Base-by-base conservation (phyloP, 768 basidiomycete species). In the Serendipita sp. region DNA sequence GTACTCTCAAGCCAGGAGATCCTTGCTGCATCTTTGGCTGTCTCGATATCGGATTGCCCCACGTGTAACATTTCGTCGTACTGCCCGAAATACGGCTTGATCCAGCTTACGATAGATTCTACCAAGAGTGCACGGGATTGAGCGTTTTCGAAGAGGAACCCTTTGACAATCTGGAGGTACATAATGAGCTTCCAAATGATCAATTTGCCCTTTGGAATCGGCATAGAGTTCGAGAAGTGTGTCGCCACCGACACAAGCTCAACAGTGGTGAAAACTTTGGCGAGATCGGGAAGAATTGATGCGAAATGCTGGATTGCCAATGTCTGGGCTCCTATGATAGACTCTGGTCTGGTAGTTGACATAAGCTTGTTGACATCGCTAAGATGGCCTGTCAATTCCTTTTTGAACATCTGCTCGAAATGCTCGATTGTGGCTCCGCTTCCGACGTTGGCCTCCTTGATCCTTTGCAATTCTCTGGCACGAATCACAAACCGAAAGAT, bases 241-340 rank as follows among this genome's bases (percentile, higher is more conserved):
- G 91, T 91, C 10, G 85, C 85, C 66, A 94, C 82, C 11, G 88
- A 83, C 29, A 94, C 90, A 8, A 96, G 83, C 71, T 97, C 93
- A 6, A 88, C 81, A 3, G 81, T 84, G 15, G 81, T 74, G 71
- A 91, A 93, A 18, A 93, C 84, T 69, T 88, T 85, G 37, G 84
- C 78, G 18, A 97, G 78, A 71, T 92, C 89, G 3, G 94, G 92
- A 8, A 98, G 78, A 66, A 95, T 88, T 27, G 90, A 87, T 2
- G 91, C 87, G 72, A 96, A 97, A 74, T 93, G 88, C 71, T 94
- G 91, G 11, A 96, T 77, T 3, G 92, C 92, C 66, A 95, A 86
- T 1, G 91, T 92, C 71, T 98, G 95, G 1, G 95, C 95, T 62
- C 95, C 95, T 58, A 98, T 91, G 72, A 96, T 87, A n/a, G 88